Percentiles rank a stretch among this genome's conserved stretches.
phyloP scores from a whole-genome alignment of 345 rosid genomes.

The Sisymbrium irio region DNA sequence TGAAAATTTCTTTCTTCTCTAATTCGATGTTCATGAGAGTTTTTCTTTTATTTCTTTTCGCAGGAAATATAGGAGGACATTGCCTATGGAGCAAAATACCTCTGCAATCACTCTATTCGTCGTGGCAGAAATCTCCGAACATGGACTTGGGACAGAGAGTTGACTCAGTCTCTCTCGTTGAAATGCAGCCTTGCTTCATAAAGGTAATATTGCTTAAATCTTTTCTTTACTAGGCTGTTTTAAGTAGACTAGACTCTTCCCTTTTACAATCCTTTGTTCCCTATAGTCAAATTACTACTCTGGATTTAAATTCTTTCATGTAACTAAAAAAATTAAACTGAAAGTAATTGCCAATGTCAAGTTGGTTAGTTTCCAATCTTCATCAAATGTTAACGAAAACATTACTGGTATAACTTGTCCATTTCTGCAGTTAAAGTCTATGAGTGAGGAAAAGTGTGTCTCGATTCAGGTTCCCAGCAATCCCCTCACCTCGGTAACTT shows the following conservation, averaged over 20 bases:
- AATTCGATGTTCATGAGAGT: background rate
- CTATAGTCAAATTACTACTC: background rate
- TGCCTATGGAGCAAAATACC: slow-evolving; percentile 81
- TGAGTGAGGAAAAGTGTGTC: slow-evolving; percentile 64
- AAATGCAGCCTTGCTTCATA: slow-evolving; percentile 71
- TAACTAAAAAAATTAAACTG: background rate
- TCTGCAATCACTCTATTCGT: slow-evolving; percentile 58
- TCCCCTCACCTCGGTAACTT: slow-evolving; percentile 55
- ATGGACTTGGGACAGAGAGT: slow-evolving; percentile 80
- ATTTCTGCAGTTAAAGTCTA: slow-evolving; percentile 57
- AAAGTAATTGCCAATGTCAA: background rate
- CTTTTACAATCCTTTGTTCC: slow-evolving; percentile 1
- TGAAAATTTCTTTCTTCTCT: slow-evolving; percentile 7
- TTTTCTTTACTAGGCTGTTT: background rate
- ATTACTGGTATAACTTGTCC: slow-evolving; percentile 18
- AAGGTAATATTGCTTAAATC: slow-evolving; percentile 51
- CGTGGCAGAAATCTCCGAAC: slow-evolving; percentile 82
- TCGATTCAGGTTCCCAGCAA: slow-evolving; percentile 63
- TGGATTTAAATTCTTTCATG: slow-evolving; percentile 14
- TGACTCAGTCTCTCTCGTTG: slow-evolving; percentile 61
- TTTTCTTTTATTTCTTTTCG: background rate
- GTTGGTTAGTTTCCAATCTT: background rate
- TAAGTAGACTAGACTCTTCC: background rate
- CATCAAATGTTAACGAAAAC: background rate
- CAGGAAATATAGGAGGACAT: slow-evolving; percentile 84